A percentile compares a stretch with the other conserved stretches of the same genome.
phyloP scores from a whole-genome alignment of 139 green algal species.

The Chlorella sp. region DNA sequence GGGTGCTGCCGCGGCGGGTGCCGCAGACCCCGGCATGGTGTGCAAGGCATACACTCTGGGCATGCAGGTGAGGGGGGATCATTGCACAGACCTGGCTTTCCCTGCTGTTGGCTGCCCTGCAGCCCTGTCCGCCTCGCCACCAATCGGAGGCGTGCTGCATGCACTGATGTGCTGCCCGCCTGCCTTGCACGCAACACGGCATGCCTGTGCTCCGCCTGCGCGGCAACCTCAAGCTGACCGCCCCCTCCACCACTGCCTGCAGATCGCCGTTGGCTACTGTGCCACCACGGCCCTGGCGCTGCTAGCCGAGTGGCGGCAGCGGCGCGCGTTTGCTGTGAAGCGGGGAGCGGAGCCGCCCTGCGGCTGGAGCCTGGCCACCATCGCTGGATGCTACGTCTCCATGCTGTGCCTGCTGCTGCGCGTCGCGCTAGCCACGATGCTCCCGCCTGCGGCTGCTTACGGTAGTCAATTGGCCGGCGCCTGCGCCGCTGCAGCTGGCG shows the following conservation, averaged over 20 bases:
- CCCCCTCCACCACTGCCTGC: too few species aligned
- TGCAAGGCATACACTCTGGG: not conserved
- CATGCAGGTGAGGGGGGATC: not conserved
- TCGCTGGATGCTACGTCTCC: not conserved
- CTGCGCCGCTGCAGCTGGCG: not conserved
- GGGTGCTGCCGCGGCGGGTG: not conserved
- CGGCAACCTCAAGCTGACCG: too few species aligned
- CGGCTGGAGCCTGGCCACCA: not conserved
- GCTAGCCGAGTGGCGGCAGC: conserved; percentile 15
- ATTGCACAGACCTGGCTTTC: not conserved
- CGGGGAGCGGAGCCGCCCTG: not conserved
- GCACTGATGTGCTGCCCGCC: not conserved
- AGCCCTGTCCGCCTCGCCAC: too few species aligned
- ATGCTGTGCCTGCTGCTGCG: conserved; percentile 8
- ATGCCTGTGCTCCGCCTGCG: too few species aligned
- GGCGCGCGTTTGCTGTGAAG: not conserved
- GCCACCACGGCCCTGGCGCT: not conserved
- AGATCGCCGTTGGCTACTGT: not conserved
- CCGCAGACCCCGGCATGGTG: not conserved
- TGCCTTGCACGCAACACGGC: not conserved
- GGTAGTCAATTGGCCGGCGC: not conserved
- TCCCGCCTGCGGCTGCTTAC: not conserved
- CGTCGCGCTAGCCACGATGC: not conserved
- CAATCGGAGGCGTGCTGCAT: not conserved
- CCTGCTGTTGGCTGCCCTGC: too few species aligned